These are phyloP conservation scores for Stagonosporopsis cucurbitacearum DNA, from an alignment of 2,329 filamentous ascomycete genomes.

Conservation along the genomic window DNA sequence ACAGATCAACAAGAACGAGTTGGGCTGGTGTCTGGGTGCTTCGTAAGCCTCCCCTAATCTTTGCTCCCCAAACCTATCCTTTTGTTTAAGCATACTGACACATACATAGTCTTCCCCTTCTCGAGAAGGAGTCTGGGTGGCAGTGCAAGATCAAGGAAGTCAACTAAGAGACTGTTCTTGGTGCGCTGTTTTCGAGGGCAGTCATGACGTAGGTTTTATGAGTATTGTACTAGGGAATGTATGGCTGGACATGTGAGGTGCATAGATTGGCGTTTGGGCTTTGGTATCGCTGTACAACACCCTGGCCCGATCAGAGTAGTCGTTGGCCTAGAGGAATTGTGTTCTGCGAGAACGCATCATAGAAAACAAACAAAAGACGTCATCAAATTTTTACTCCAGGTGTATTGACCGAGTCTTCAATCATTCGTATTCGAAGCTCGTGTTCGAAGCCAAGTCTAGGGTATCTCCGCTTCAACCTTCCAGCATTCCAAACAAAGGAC, in stretches of 20 bases:
- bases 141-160: conserved; percentile 83
- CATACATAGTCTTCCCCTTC: conserved; percentile 73
- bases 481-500: neutral
- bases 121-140: conserved; percentile 86
- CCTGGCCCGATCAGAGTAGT: neutral
- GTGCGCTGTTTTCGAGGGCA: neutral
- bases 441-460: conserved; percentile 5
- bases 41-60: conserved; percentile 65
- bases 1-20: conserved; percentile 96
- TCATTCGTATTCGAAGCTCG: neutral
- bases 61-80: too few species aligned
- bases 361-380: neutral
- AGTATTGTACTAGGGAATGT: neutral
- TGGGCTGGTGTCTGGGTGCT: conserved; percentile 97
- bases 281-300: neutral
- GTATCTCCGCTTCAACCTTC: neutral
- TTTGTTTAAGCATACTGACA: conserved; percentile 46
- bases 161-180: conserved; percentile 20
- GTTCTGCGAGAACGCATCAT: neutral
- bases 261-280: conserved; percentile 17
- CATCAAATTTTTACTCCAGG: neutral
- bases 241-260: neutral
- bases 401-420: neutral
- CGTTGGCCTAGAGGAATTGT: neutral
- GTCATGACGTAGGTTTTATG: neutral